Percentiles rank a stretch among this genome's conserved stretches.
These are phyloP conservation scores for Spathaspora boniae DNA, from an alignment of 805 yeast species.

Conservation along the genomic window DNA sequence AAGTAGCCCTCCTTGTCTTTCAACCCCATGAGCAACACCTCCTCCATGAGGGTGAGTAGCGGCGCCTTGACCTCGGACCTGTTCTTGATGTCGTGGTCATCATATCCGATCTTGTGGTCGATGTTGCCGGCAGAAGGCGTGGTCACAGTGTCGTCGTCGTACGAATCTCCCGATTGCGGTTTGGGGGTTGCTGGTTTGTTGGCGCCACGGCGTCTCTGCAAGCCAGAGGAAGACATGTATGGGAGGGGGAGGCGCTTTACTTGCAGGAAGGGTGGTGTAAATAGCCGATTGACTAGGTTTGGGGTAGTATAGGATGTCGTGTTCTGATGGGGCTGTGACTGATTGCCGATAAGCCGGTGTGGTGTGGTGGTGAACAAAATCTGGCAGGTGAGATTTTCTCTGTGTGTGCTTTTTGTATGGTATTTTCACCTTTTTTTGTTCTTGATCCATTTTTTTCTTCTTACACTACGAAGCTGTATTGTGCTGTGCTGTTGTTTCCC, in stretches of 20 bases:
- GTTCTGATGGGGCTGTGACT: too few species aligned
- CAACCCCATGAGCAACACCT: slow-evolving; percentile 86
- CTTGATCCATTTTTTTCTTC: too few species aligned
- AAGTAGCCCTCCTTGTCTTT: slow-evolving; percentile 95
- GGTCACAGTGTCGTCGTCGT: slow-evolving; percentile 21
- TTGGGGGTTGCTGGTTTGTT: slow-evolving; percentile 22
- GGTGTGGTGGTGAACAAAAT: too few species aligned
- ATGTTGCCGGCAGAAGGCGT: slow-evolving; percentile 16
- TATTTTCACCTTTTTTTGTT: too few species aligned
- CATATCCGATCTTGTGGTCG: slow-evolving; percentile 74
- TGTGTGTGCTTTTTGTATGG: too few species aligned
- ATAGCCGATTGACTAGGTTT: too few species aligned
- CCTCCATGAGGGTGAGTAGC: slow-evolving; percentile 89
- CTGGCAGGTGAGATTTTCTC: too few species aligned
- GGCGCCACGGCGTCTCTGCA: slow-evolving; percentile 76
- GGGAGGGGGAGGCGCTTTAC: slow-evolving; percentile 1
- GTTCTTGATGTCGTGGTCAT: slow-evolving; percentile 62
- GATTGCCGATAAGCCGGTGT: too few species aligned
- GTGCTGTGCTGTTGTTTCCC: too few species aligned
- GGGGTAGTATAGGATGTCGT: too few species aligned
- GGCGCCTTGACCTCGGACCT: slow-evolving; percentile 50
- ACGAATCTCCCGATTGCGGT: slow-evolving; percentile 17
- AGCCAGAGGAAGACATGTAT: slow-evolving; percentile 44
- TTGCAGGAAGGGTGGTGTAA: too few species aligned
- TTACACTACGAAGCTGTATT: too few species aligned